Conservation (phyloP, 2,329 filamentous ascomycete genomes). For the Tolypocladium inflatum region DNA sequence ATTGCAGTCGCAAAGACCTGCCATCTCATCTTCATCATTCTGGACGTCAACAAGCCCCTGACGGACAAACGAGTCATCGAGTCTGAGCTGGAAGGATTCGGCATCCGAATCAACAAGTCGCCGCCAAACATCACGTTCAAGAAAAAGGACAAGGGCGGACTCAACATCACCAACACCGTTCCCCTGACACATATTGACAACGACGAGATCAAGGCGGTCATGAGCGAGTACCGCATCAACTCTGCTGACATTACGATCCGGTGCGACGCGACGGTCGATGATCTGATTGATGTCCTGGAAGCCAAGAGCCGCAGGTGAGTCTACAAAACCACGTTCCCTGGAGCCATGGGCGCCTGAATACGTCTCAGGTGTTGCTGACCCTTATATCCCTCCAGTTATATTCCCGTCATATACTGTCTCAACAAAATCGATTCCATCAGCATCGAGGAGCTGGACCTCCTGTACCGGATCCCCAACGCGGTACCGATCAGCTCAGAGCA, state of each 20-base stretch:
- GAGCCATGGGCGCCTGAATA: not conserved
- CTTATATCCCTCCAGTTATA: conserved; percentile 56
- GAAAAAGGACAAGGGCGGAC: conserved; percentile 97
- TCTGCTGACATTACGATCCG: conserved; percentile 96
- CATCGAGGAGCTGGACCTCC: conserved; percentile 90
- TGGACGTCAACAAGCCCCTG: conserved; percentile 96
- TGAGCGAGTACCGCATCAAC: conserved; percentile 93
- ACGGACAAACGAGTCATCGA: conserved; percentile 97
- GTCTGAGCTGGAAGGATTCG: conserved; percentile 89
- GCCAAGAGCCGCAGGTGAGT: conserved; percentile 64
- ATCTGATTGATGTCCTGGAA: conserved; percentile 91
- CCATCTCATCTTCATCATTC: conserved; percentile 95
- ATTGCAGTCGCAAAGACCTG: conserved; percentile 99
- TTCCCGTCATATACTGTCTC: conserved; percentile 96
- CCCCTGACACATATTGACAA: conserved; percentile 86
- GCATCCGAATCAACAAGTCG: conserved; percentile 93
- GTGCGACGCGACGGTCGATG: conserved; percentile 94
- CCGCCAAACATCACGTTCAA: conserved; percentile 98
- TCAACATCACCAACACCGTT: conserved; percentile 92
- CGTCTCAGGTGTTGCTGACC: not conserved
- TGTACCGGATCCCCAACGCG: conserved; percentile 94
- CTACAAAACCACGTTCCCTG: not conserved
- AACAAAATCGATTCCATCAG: conserved; percentile 99
- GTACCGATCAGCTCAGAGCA: conserved; percentile 96
- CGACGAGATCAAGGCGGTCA: conserved; percentile 96